Evolutionary conservation across 331 rosid species (phyloP).

Genomic region (Dryas integrifolia): DNA sequence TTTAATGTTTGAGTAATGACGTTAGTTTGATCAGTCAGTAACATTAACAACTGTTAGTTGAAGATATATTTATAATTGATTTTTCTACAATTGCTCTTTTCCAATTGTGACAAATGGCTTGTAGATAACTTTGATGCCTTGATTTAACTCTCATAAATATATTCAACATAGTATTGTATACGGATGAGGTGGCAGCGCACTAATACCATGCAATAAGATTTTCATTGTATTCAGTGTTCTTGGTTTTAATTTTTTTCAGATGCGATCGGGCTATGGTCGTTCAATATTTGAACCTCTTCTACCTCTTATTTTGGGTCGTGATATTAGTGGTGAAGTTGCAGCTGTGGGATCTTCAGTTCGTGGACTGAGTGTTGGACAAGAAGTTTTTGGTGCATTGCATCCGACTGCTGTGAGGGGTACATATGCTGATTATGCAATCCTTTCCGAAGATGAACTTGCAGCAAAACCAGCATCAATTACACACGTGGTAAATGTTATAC

Average conservation of each 20-base stretch:
- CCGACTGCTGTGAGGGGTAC: slow-evolving; percentile 97
- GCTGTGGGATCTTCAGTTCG: slow-evolving; percentile 66
- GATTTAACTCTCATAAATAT: neutral
- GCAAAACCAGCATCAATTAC: slow-evolving; percentile 65
- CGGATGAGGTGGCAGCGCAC: neutral
- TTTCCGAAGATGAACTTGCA: slow-evolving; percentile 71
- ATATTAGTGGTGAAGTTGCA: slow-evolving; percentile 90
- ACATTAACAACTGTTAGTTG: no score
- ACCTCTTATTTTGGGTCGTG: slow-evolving; percentile 95
- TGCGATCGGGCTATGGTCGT: slow-evolving; percentile 93
- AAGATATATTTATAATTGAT: neutral
- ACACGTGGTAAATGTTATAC: slow-evolving; percentile 70
- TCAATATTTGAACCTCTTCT: slow-evolving; percentile 65
- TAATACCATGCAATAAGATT: neutral
- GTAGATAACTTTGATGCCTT: neutral
- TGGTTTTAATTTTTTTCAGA: slow-evolving; percentile 40
- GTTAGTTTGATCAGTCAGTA: neutral
- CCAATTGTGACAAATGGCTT: neutral
- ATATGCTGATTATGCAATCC: slow-evolving; percentile 86
- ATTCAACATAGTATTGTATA: neutral
- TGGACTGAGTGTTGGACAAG: slow-evolving; percentile 59
- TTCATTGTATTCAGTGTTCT: neutral
- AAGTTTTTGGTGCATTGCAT: slow-evolving; percentile 97
- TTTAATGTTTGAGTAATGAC: neutral
- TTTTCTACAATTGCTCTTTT: neutral